phyloP scores from a whole-genome alignment of 2,329 filamentous ascomycete genomes.

The Penicillium sp. region DNA sequence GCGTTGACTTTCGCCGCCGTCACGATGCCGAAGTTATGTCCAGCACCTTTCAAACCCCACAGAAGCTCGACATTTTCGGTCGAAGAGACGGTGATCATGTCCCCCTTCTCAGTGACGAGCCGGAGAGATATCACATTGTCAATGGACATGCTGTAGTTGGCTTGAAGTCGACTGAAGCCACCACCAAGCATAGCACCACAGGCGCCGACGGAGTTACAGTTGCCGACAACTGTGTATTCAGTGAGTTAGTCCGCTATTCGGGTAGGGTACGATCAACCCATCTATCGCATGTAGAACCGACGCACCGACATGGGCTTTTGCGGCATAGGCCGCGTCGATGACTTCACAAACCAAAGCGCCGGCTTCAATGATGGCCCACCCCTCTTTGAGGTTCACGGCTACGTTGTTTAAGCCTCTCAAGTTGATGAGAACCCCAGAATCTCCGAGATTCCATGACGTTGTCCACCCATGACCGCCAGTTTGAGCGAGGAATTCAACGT shows the following conservation, averaged over 20 bases:
- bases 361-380: not conserved
- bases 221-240: not conserved
- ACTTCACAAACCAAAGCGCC: not conserved
- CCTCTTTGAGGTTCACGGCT: not conserved
- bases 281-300: not conserved
- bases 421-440: slow-evolving; percentile 1
- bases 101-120: not conserved
- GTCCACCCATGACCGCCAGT: not conserved
- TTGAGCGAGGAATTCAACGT: slow-evolving; percentile 1
- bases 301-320: not conserved
- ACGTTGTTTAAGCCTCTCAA: not conserved
- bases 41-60: slow-evolving; percentile 1
- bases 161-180: not conserved
- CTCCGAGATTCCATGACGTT: not conserved
- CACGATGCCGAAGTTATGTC: slow-evolving; percentile 6
- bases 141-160: not conserved
- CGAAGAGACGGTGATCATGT: not conserved
- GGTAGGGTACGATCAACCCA: not conserved
- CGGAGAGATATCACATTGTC: not conserved
- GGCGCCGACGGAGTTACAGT: not conserved
- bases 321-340: not conserved
- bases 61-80: slow-evolving; percentile 1
- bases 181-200: not conserved
- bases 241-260: not conserved
- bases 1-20: not conserved